These are phyloP conservation scores for Zygoascus ofunaensis DNA, from an alignment of 805 yeast genomes.

Conservation along the genomic window DNA sequence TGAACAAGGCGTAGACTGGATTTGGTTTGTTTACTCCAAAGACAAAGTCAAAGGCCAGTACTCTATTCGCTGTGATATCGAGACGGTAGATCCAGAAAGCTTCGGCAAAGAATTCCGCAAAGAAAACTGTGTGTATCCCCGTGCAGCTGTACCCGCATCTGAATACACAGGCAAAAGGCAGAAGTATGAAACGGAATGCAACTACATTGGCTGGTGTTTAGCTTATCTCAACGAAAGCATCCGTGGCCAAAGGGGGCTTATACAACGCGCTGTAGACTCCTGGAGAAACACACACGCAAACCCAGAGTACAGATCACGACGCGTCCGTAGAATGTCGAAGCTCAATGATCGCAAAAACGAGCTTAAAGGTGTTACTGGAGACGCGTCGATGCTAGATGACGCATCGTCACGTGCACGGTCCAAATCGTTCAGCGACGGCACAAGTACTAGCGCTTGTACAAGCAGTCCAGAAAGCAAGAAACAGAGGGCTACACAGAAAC, in stretches of 20 bases:
- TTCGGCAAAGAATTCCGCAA: slow-evolving; percentile 29
- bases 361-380: not conserved
- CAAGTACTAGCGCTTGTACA: no score
- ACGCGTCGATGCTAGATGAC: no score
- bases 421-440: no score
- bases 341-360: not conserved
- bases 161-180: slow-evolving; percentile 39
- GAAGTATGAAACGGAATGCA: slow-evolving; percentile 40
- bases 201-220: slow-evolving; percentile 41
- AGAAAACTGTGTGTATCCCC: slow-evolving; percentile 40
- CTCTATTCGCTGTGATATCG: slow-evolving; percentile 30
- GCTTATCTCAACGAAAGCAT: slow-evolving; percentile 36
- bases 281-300: slow-evolving; percentile 43
- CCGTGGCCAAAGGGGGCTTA: slow-evolving; percentile 37
- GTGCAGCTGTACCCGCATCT: slow-evolving; percentile 37
- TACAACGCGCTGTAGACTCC: slow-evolving; percentile 44
- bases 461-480: no score
- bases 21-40: slow-evolving; percentile 29
- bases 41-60: slow-evolving; percentile 24
- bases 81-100: slow-evolving; percentile 16
- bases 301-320: slow-evolving; percentile 34
- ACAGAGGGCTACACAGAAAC: no score
- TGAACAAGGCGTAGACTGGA: slow-evolving; percentile 23
- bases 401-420: no score
- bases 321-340: slow-evolving; percentile 27